A percentile compares a stretch with the other conserved stretches of the same genome.
Conservation (phyloP, 2,329 filamentous ascomycete species). For the Calonectria pauciramosa region DNA sequence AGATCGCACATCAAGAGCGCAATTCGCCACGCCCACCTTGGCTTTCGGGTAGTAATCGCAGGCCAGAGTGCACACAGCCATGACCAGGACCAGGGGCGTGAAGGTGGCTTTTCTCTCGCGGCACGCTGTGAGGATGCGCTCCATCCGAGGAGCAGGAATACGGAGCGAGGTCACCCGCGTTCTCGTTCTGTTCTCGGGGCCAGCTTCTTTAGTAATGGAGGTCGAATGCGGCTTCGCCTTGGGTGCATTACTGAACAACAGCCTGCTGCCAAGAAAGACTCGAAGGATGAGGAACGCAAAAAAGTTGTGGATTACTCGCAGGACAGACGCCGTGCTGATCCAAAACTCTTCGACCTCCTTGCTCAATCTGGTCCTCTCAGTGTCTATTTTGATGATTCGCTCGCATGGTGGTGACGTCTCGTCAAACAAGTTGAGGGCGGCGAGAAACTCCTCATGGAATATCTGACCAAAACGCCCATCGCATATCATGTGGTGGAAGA, state of each 20-base stretch:
- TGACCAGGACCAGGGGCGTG: constrained; percentile 37
- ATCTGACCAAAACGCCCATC: constrained; percentile 31
- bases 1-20: constrained; percentile 26
- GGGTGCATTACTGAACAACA: constrained; percentile 21
- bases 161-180: constrained; percentile 23
- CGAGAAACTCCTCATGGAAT: constrained; percentile 32
- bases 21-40: constrained; percentile 31
- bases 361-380: constrained; percentile 12
- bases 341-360: constrained; percentile 23
- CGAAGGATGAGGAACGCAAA: constrained; percentile 19
- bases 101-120: constrained; percentile 38
- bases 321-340: constrained; percentile 12
- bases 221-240: constrained; percentile 9
- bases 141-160: constrained; percentile 30
- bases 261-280: constrained; percentile 14
- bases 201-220: background rate
- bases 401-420: background rate
- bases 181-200: constrained; percentile 20
- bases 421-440: constrained; percentile 21
- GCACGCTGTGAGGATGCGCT: constrained; percentile 28
- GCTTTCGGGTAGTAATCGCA: constrained; percentile 41
- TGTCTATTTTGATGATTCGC: constrained; percentile 19
- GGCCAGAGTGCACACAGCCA: constrained; percentile 30
- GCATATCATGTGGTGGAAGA: constrained; percentile 35
- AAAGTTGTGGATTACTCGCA: constrained; percentile 15